Conservation (phyloP, 805 yeast genomes). For the Torulaspora maleeae region DNA sequence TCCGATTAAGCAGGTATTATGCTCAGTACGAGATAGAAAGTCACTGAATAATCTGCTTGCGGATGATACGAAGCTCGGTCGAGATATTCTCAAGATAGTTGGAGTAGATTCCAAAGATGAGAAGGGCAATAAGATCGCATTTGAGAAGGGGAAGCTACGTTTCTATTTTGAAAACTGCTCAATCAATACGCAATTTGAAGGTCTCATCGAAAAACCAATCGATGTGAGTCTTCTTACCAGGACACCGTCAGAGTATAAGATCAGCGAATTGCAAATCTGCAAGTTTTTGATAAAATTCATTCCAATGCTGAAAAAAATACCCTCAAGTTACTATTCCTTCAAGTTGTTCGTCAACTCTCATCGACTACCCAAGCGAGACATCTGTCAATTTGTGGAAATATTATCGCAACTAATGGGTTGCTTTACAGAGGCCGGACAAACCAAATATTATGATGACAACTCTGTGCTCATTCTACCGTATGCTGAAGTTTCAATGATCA, state of each 20-base stretch:
- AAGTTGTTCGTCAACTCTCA: conserved; percentile 37
- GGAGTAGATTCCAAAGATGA: conserved; percentile 14
- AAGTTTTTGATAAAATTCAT: conserved; percentile 33
- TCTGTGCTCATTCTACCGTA: conserved; percentile 49
- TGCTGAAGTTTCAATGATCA: conserved; percentile 56
- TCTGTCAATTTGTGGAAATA: conserved; percentile 41
- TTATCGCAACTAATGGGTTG: conserved; percentile 35
- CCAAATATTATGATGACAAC: conserved; percentile 41
- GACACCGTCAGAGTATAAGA: conserved; percentile 22
- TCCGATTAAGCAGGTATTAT: conserved; percentile 22
- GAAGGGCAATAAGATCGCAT: conserved; percentile 21
- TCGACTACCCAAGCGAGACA: conserved; percentile 39
- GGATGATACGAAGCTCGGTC: conserved; percentile 4
- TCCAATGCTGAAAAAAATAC: conserved; percentile 36
- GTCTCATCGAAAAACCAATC: conserved; percentile 35
- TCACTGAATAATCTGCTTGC: conserved; percentile 8
- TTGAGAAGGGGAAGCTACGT: conserved; percentile 21
- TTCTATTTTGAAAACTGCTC: conserved; percentile 32
- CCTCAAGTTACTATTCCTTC: conserved; percentile 39
- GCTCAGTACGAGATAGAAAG: conserved; percentile 20
- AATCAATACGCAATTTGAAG: conserved; percentile 36
- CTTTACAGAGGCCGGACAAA: conserved; percentile 35
- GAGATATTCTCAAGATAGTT: conserved; percentile 14
- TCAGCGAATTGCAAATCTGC: conserved; percentile 24
- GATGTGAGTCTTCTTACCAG: conserved; percentile 20